Conservation (phyloP, 2,329 filamentous ascomycete species). For the Aspergillus jensenii region DNA sequence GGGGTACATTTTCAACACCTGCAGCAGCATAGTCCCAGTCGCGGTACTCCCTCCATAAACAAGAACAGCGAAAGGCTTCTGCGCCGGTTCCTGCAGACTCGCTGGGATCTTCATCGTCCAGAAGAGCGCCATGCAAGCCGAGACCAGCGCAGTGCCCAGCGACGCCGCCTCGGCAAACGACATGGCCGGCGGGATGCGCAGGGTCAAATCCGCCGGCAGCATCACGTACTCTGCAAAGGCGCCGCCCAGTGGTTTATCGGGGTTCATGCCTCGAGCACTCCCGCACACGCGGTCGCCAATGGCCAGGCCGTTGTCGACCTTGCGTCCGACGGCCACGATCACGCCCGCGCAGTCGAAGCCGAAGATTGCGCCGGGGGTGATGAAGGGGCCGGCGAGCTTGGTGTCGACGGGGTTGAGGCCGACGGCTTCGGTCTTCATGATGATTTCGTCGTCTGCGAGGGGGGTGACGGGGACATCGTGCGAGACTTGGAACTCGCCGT, state of each 20-base stretch:
- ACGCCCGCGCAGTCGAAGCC: conserved; percentile 4
- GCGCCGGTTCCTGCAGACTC: not conserved
- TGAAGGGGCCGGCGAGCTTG: not conserved
- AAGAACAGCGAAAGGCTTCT: not conserved
- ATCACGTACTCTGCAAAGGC: not conserved
- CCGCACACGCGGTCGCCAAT: conserved; percentile 4
- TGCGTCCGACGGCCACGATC: not conserved
- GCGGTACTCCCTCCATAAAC: conserved; percentile 5
- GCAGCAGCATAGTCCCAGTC: conserved; percentile 6
- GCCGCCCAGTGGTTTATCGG: not conserved
- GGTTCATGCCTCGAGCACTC: not conserved
- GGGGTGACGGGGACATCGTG: not conserved
- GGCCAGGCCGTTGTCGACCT: not conserved
- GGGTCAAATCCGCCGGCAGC: not conserved
- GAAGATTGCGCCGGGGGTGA: not conserved
- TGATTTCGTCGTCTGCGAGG: conserved; percentile 2
- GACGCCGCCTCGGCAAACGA: conserved; percentile 5
- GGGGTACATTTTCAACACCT: conserved; percentile 1
- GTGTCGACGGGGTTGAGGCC: conserved; percentile 4
- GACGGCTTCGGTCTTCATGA: not conserved
- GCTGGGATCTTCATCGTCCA: not conserved
- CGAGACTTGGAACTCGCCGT: not conserved
- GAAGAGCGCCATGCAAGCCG: not conserved
- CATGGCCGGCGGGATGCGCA: not conserved
- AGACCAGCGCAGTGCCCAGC: not conserved